Base-by-base conservation (phyloP, 345 rosid genomes). In the Theobroma cacao region DNA sequence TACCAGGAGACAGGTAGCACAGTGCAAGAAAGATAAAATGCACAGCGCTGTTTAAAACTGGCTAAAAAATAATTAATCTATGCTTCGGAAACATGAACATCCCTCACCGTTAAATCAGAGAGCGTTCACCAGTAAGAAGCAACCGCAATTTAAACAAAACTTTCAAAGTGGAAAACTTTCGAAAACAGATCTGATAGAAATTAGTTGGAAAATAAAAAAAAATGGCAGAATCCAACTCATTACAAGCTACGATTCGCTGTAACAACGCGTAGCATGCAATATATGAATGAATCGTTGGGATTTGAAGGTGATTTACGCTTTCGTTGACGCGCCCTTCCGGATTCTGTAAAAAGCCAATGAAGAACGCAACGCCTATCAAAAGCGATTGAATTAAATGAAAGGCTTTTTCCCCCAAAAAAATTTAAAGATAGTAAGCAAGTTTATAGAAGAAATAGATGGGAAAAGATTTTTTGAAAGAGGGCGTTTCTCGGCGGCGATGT, bases 341-440 rank as follows among this genome's bases (percentile, higher is more conserved):
- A 79, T 65, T 55, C 61, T 41, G 6, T 4, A 31, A 50, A 68
- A 75, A 72, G 75, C 81, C 72, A 71, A 8, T 69, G 81, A 85
- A 84, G 81, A 87, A 83, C 86, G 88, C 80, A 87, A 87, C 87
- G 90, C 88, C 88, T 83, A 83, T 87, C 86, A 64, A 74, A 85
- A 87, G 90, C 88, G 76, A 83, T 7, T 0, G 1, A 41, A 38
- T 24, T 34, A 33, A 30, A 72, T 2, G 3, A 45, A 62, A 8
- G 47, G 5, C 13, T 7, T 1, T 67, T 7, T 14, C 15, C 26
- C 34, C 13, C n/a, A 63, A 5, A 31, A 30, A 38, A 38, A 38
- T 38, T 4, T 8, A 67, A 15, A 9, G 41, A 62, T 58, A 12
- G 10, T 40, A 9, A 15, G 10, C 45, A 41, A 41, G 43, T 5